Percentiles rank a stretch among this genome's conserved stretches.
phyloP scores from a whole-genome alignment of 2,329 filamentous ascomycete species.

The Cladosporium velox region DNA sequence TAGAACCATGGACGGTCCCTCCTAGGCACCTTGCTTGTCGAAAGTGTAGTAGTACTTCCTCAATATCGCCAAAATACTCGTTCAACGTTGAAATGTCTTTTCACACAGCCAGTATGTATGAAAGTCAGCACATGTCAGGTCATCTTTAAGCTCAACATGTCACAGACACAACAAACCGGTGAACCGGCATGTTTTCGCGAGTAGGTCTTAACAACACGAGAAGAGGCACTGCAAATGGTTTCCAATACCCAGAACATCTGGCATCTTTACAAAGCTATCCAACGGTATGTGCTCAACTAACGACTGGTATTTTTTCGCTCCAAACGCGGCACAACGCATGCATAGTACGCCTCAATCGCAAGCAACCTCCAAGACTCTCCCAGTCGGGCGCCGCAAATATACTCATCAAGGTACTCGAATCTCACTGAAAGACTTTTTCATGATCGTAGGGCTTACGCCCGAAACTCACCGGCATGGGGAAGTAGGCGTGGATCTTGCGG shows the following conservation, averaged over 20 bases:
- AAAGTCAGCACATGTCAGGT: not conserved
- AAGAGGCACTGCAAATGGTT: not conserved
- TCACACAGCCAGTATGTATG: not conserved
- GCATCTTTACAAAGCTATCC: not conserved
- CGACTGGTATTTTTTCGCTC: conserved; percentile 4
- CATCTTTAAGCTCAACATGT: not conserved
- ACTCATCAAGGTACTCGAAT: not conserved
- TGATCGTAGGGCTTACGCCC: conserved; percentile 34
- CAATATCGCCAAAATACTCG: not conserved
- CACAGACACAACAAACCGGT: not conserved
- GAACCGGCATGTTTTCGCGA: not conserved
- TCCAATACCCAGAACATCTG: not conserved
- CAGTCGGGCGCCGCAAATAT: not conserved
- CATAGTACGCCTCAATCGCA: not conserved
- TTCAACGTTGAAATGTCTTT: not conserved
- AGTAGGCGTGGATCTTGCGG: conserved; percentile 41
- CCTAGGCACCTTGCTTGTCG: not conserved
- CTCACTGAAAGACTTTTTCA: conserved; percentile 17
- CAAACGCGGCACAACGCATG: not conserved
- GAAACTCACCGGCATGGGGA: conserved; percentile 41
- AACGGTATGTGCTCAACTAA: not conserved
- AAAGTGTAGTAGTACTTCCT: not conserved
- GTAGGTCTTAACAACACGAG: not conserved
- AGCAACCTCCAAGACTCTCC: not conserved
- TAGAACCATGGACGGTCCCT: not conserved